Evolutionary conservation across 352 stramenopile genomes (phyloP).

Genomic region (Phytophthora pinifolia): DNA sequence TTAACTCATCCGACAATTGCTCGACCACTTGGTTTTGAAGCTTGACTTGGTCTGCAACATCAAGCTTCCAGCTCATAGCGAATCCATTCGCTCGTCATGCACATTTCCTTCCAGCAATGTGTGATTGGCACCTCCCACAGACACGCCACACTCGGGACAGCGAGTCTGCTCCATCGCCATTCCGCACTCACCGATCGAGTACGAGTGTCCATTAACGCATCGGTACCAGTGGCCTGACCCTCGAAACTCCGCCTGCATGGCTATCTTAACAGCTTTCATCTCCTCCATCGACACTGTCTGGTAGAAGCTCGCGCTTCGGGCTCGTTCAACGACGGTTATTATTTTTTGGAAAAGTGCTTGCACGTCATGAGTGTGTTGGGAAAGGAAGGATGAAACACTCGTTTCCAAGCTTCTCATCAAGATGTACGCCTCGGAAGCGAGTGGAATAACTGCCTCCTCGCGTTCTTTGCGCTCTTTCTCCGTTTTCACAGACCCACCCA

Average conservation of each 20-base stretch:
- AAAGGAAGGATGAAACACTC: slow-evolving; percentile 10
- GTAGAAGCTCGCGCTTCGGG: slow-evolving; percentile 30
- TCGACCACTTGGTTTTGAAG: too few species aligned
- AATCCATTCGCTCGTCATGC: slow-evolving; percentile 21
- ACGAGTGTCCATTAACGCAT: slow-evolving; percentile 82
- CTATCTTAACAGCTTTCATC: slow-evolving; percentile 29
- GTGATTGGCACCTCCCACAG: slow-evolving; percentile 61
- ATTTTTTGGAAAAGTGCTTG: slow-evolving; percentile 3
- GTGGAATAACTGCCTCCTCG: slow-evolving; percentile 1
- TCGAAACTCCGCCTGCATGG: slow-evolving; percentile 34
- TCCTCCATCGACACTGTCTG: slow-evolving; percentile 34
- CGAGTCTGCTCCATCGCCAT: slow-evolving; percentile 60
- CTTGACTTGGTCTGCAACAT: too few species aligned
- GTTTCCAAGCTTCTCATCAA: slow-evolving; percentile 5
- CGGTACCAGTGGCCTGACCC: slow-evolving; percentile 64
- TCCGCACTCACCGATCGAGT: slow-evolving; percentile 84
- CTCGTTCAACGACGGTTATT: slow-evolving; percentile 6
- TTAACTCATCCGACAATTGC: too few species aligned
- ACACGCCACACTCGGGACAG: slow-evolving; percentile 72
- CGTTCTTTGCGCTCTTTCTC: slow-evolving; percentile 18
- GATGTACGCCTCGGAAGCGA: neutral
- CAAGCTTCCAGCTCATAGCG: slow-evolving; percentile 4
- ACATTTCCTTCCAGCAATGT: slow-evolving; percentile 8
- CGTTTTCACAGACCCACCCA: slow-evolving; percentile 15
- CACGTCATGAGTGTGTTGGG: slow-evolving; percentile 14